These are phyloP conservation scores for Setaria viridis DNA, from an alignment of 202 grass and related monocot species.

Conservation along the genomic window DNA sequence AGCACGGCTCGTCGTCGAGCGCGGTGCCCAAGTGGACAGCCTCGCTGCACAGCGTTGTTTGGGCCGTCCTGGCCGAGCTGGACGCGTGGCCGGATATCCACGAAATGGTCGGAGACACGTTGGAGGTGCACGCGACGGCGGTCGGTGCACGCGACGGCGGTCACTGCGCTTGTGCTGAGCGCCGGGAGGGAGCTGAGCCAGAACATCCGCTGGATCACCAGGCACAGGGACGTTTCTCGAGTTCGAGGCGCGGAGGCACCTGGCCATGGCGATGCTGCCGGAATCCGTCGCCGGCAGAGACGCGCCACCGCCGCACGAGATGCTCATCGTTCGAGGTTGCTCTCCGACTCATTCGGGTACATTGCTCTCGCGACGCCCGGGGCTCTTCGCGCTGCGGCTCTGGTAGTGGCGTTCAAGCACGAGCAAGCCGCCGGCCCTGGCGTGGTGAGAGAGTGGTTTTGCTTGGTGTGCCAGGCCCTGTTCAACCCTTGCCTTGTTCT, in stretches of 20 bases:
- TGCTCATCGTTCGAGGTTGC: slow-evolving; percentile 52
- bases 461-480: slow-evolving; percentile 57
- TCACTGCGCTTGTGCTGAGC: not conserved
- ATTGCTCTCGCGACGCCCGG: slow-evolving; percentile 30
- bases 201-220: slow-evolving; percentile 36
- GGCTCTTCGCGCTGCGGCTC: slow-evolving; percentile 32
- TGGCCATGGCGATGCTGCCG: slow-evolving; percentile 61
- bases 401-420: slow-evolving; percentile 69
- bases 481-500: slow-evolving; percentile 53
- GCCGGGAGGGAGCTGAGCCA: not conserved
- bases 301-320: not conserved
- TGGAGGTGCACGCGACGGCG: not conserved
- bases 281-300: slow-evolving; percentile 5
- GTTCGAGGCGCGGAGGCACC: slow-evolving; percentile 57
- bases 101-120: not conserved
- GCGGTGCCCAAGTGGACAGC: not conserved
- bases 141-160: not conserved
- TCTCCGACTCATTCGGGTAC: slow-evolving; percentile 50
- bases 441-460: slow-evolving; percentile 74
- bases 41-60: not conserved
- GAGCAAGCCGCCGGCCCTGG: slow-evolving; percentile 65
- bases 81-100: not conserved
- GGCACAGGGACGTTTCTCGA: slow-evolving; percentile 58
- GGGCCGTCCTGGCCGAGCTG: not conserved
- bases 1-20: not conserved